phyloP scores from a whole-genome alignment of 768 basidiomycete species.

The Russula sp. region DNA sequence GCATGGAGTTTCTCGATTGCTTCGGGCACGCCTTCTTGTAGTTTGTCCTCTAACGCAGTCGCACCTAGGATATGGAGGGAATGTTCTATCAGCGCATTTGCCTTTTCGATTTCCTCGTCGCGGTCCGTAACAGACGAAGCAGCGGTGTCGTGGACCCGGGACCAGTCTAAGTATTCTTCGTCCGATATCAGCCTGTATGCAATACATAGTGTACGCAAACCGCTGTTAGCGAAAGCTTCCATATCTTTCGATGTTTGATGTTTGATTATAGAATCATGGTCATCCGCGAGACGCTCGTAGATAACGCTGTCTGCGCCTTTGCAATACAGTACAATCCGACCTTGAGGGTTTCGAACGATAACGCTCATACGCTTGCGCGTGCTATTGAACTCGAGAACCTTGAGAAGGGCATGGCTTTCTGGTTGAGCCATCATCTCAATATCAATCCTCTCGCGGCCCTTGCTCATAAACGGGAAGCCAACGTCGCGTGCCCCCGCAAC shows the following conservation, averaged over 20 bases:
- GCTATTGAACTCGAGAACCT: conserved; percentile 90
- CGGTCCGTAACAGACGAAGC: conserved; percentile 69
- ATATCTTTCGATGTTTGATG: conserved; percentile 80
- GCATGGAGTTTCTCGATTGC: conserved; percentile 88
- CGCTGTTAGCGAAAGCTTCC: conserved; percentile 91
- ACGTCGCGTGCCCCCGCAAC: conserved; percentile 90
- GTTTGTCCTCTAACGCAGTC: conserved; percentile 94
- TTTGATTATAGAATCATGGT: conserved; percentile 73
- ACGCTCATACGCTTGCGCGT: conserved; percentile 96
- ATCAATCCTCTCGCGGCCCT: conserved; percentile 70
- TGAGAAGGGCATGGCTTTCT: conserved; percentile 76
- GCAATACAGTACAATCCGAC: conserved; percentile 79
- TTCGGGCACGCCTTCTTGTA: conserved; percentile 96
- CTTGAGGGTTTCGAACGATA: conserved; percentile 80
- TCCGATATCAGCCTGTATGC: conserved; percentile 76
- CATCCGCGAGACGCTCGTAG: conserved; percentile 74
- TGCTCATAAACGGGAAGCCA: conserved; percentile 86
- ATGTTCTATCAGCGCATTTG: conserved; percentile 80
- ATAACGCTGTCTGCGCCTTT: conserved; percentile 98
- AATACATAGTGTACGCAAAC: conserved; percentile 87
- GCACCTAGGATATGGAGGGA: conserved; percentile 84
- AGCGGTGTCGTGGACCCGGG: conserved; percentile 78
- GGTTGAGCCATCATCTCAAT: conserved; percentile 90
- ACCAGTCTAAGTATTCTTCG: conserved; percentile 83
- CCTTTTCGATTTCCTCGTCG: conserved; percentile 90